Evolutionary conservation across 306 rosid species (phyloP), one percentile per base, ranked within the genome.

Genomic region (Cercis canadensis): DNA sequence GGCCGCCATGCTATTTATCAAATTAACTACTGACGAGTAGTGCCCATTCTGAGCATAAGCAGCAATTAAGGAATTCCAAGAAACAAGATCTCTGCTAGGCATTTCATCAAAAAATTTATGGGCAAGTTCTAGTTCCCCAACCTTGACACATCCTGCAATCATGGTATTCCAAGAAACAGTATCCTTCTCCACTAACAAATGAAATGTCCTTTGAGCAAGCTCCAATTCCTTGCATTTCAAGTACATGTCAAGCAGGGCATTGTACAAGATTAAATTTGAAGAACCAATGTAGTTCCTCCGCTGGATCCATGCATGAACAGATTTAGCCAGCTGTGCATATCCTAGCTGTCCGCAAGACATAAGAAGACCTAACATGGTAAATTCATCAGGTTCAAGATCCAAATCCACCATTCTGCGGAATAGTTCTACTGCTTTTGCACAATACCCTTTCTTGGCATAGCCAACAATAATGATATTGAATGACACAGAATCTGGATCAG

Each of bases 161-260:
- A 87, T 62, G 43, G 85, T 84, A 66, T 87, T 87, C 92, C 92
- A 87, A 0, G 89, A 76, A 69, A 87, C 33, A 4, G 46, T 57
- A 69, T 87, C 89, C 75, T 80, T 87, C 82, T 67, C 82, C 37
- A 16, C 15, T 37, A 75, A 75, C 11, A 41, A 66, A 64, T 70
- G 12, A 31, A 87, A 87, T 4, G 66, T 11, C 45, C 39, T 81
- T 52, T 18, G 56, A 29, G 89, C 74, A 70, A 44, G 57, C 67
- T 75, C 73, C 64, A 87, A 14, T 33, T 81, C 78, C n/a, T 64
- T 62, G 67, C 80, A 79, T 47, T 84, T 87, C 67, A 79, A 76
- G 58, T 87, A 84, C 89, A 84, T 81, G 33, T 81, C 89, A 52
- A 87, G 70, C 70, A 87, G 87, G 31, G 92, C 83, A 75, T 87